Evolutionary conservation across 495 filamentous ascomycete genomes (phyloP).

Genomic region (Xylaria venustula): DNA sequence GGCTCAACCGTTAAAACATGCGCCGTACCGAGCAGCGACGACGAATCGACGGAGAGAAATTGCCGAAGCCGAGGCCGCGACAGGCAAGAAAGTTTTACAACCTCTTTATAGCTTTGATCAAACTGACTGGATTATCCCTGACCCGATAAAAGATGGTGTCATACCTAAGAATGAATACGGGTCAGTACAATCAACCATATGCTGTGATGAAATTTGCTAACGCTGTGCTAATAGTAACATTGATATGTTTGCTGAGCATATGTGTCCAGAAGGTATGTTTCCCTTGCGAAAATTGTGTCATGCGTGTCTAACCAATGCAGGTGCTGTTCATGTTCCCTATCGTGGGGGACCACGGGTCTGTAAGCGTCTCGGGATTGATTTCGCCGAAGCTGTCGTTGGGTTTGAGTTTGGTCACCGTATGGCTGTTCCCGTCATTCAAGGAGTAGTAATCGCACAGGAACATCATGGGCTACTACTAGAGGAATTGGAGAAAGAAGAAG

Average conservation of each 20-base stretch:
- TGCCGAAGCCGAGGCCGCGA: slow-evolving; percentile 72
- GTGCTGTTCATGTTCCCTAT: slow-evolving; percentile 79
- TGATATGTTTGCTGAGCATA: slow-evolving; percentile 88
- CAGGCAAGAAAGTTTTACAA: slow-evolving; percentile 80
- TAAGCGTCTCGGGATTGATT: slow-evolving; percentile 80
- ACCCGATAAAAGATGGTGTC: slow-evolving; percentile 73
- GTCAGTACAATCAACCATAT: slow-evolving; percentile 13
- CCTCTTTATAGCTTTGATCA: slow-evolving; percentile 83
- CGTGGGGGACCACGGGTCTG: slow-evolving; percentile 76
- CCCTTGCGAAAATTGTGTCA: slow-evolving; percentile 17
- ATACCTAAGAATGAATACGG: slow-evolving; percentile 95
- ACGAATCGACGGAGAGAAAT: slow-evolving; percentile 85
- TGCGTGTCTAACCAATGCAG: slow-evolving; percentile 13
- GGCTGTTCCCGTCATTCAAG: slow-evolving; percentile 87
- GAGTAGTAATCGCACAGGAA: slow-evolving; percentile 83
- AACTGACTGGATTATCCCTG: slow-evolving; percentile 90
- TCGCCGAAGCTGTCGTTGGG: slow-evolving; percentile 90
- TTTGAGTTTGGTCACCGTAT: slow-evolving; percentile 95
- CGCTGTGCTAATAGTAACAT: slow-evolving; percentile 63
- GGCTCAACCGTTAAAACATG: slow-evolving; percentile 75
- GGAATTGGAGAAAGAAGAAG: slow-evolving; percentile 79
- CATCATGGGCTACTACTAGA: slow-evolving; percentile 72
- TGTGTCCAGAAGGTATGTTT: slow-evolving; percentile 68
- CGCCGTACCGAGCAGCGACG: slow-evolving; percentile 88
- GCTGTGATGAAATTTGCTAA: slow-evolving; percentile 11